These are phyloP conservation scores for Helicocarpus griseus DNA, from an alignment of 2,329 filamentous ascomycete species.

Conservation along the genomic window DNA sequence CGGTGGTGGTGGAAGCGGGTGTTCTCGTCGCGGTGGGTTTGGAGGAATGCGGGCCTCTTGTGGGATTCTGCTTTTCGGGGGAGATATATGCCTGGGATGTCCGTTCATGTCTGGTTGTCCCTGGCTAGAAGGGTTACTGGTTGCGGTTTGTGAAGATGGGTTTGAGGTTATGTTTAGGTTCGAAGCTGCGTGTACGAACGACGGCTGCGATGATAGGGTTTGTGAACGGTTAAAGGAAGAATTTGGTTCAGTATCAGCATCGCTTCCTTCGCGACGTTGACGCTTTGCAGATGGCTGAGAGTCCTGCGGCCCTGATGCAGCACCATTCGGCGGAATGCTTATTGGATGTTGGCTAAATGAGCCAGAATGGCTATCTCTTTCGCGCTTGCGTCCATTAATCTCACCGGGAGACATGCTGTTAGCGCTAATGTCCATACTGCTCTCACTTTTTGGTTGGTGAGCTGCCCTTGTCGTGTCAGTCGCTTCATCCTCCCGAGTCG, in stretches of 20 bases:
- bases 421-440: constrained; percentile 13
- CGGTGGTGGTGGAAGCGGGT: constrained; percentile 2
- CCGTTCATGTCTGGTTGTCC: not conserved
- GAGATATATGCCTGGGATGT: not conserved
- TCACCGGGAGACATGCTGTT: constrained; percentile 9
- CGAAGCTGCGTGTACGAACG: constrained; percentile 3
- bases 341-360: constrained; percentile 4
- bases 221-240: not conserved
- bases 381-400: constrained; percentile 12
- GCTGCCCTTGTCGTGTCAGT: constrained; percentile 28
- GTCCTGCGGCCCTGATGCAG: not conserved
- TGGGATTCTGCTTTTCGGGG: constrained; percentile 1
- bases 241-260: not conserved
- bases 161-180: constrained; percentile 4
- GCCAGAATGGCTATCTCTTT: constrained; percentile 8
- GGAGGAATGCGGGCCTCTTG: not conserved
- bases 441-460: constrained; percentile 18
- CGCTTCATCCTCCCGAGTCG: constrained; percentile 21
- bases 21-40: not conserved
- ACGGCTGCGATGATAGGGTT: constrained; percentile 1
- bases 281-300: constrained; percentile 28
- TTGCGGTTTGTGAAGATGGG: not conserved
- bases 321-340: constrained; percentile 3
- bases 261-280: constrained; percentile 16
- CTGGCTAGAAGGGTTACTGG: not conserved